Evolutionary conservation across 768 basidiomycete genomes (phyloP).

Genomic region (Tricholoma furcatifolium): DNA sequence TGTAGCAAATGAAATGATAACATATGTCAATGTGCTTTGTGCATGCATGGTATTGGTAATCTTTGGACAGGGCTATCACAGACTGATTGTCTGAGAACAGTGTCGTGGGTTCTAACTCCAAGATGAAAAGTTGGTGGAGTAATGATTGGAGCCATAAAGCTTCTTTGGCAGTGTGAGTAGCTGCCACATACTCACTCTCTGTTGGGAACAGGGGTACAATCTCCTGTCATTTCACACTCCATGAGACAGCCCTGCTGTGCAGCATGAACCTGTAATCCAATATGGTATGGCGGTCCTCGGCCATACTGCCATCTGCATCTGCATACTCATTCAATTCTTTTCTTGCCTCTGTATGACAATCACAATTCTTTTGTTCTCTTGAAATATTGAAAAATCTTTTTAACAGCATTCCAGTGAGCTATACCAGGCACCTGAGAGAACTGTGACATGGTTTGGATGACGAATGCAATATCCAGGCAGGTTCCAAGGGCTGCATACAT

Average conservation of each 20-base stretch:
- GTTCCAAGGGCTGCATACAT: conserved; percentile 23
- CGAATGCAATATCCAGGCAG: conserved; percentile 21
- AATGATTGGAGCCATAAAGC: conserved; percentile 29
- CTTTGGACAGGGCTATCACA: background rate
- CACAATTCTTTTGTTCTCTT: background rate
- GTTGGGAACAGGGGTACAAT: conserved; percentile 15
- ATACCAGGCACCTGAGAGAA: background rate
- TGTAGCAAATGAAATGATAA: conserved; percentile 20
- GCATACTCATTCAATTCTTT: conserved; percentile 18
- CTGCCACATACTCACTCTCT: conserved; percentile 29
- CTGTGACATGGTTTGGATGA: background rate
- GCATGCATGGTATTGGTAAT: conserved; percentile 1
- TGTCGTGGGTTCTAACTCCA: background rate
- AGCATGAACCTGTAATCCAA: conserved; percentile 29
- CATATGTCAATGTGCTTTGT: background rate
- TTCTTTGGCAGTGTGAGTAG: conserved; percentile 26
- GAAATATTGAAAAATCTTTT: conserved; percentile 1
- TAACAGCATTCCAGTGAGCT: conserved; percentile 2
- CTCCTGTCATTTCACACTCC: conserved; percentile 1
- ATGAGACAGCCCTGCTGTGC: conserved; percentile 23
- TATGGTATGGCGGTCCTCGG: conserved; percentile 24
- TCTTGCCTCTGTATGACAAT: conserved; percentile 11
- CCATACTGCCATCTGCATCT: conserved; percentile 22
- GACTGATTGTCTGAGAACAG: conserved; percentile 11
- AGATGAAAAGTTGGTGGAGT: conserved; percentile 17